Evolutionary conservation across 2,329 filamentous ascomycete genomes (phyloP).

Genomic region (Aspergillus tubingensis): DNA sequence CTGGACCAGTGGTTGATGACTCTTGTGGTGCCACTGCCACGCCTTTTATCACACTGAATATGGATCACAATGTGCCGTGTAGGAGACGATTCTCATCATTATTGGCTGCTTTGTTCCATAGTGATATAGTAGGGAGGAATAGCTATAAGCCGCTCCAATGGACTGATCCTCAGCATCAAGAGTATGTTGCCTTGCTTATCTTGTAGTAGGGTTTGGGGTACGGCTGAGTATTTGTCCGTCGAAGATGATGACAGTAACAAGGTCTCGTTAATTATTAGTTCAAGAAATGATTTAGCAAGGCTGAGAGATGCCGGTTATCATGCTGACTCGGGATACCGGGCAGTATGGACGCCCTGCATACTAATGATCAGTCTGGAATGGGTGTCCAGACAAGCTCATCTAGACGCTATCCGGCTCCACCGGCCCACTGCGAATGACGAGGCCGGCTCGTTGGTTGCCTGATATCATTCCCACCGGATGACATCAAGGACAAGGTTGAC

Average conservation of each 20-base stretch:
- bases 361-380: neutral
- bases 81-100: neutral
- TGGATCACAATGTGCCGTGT: neutral
- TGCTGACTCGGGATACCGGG: neutral
- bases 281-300: neutral
- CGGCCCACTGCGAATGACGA: neutral
- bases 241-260: neutral
- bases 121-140: neutral
- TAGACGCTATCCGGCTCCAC: slow-evolving; percentile 1
- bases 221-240: slow-evolving; percentile 2
- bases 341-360: neutral
- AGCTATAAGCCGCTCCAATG: neutral
- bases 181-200: neutral
- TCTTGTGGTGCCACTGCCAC: neutral
- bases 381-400: neutral
- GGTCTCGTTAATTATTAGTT: neutral
- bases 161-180: neutral
- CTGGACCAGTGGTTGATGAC: neutral
- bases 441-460: slow-evolving; percentile 2
- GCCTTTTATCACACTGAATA: neutral
- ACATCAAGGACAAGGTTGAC: slow-evolving; percentile 5
- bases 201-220: neutral
- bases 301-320: neutral
- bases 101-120: neutral
- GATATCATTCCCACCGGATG: slow-evolving; percentile 4